Percentiles rank a stretch among this genome's conserved stretches.
These are phyloP conservation scores for Globisporangium parvum DNA, from an alignment of 352 stramenopile genomes.

Conservation along the genomic window DNA sequence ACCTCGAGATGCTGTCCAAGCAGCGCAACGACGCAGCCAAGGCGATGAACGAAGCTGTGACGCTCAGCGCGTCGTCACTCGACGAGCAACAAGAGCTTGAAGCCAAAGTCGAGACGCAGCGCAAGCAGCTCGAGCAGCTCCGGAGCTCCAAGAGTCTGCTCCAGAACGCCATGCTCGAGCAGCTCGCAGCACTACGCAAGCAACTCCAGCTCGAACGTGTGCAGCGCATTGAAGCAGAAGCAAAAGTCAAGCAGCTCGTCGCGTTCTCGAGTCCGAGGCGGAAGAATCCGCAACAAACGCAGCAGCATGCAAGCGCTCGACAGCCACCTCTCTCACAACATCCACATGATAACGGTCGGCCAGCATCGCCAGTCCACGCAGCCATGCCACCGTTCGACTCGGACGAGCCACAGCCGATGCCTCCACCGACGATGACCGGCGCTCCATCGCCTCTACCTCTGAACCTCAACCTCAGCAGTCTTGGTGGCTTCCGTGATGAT, in stretches of 20 bases:
- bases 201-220: conserved; percentile 67
- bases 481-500: conserved; percentile 8
- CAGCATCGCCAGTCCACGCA: not conserved
- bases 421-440: conserved; percentile 30
- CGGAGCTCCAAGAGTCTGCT: conserved; percentile 70
- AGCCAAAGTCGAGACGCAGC: conserved; percentile 48
- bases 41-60: conserved; percentile 82
- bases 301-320: not conserved
- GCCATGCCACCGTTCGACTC: conserved; percentile 11
- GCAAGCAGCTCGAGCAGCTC: conserved; percentile 67
- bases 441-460: conserved; percentile 29
- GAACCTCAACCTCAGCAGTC: conserved; percentile 32
- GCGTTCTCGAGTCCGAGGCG: conserved; percentile 10
- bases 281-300: not conserved
- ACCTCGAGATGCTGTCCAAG: conserved; percentile 52
- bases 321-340: too few relatives aligned
- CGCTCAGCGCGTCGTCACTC: conserved; percentile 70
- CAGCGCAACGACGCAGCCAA: conserved; percentile 75
- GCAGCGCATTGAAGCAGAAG: conserved; percentile 61
- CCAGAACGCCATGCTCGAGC: conserved; percentile 81
- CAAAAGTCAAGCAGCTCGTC: conserved; percentile 52
- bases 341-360: too few relatives aligned
- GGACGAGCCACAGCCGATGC: conserved; percentile 40
- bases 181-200: conserved; percentile 68
- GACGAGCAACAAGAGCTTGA: conserved; percentile 75